A percentile compares a stretch with the other conserved stretches of the same genome.
These are phyloP conservation scores for Chrysopogon serrulatus DNA, from an alignment of 176 grass and related monocot genomes.

Conservation along the genomic window DNA sequence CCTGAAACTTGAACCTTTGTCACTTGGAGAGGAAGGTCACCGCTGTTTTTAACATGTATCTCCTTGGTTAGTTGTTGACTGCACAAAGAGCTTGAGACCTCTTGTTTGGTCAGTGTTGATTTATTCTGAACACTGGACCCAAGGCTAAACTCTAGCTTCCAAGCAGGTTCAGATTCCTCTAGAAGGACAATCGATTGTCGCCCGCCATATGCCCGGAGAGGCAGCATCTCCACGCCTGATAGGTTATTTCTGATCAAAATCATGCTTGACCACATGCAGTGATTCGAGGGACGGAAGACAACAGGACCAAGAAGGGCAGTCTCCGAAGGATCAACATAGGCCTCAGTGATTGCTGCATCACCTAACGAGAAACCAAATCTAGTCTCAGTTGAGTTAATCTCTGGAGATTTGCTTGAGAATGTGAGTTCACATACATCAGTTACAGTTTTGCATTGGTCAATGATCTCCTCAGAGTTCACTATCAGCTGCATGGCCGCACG, in stretches of 20 bases:
- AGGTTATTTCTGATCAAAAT: conserved; percentile 83
- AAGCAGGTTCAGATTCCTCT: conserved; percentile 72
- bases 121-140: conserved; percentile 39
- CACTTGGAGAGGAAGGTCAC: conserved; percentile 81
- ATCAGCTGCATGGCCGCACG: conserved; percentile 71
- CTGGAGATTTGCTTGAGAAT: conserved; percentile 70
- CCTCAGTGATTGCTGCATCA: conserved; percentile 61
- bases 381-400: conserved; percentile 64
- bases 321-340: conserved; percentile 50
- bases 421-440: conserved; percentile 60
- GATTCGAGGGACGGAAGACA: conserved; percentile 82
- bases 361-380: conserved; percentile 89
- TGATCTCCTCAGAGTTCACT: conserved; percentile 72
- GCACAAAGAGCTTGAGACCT: conserved; percentile 44
- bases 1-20: conserved; percentile 81
- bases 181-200: conserved; percentile 68
- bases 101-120: conserved; percentile 32
- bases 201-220: conserved; percentile 73
- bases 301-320: conserved; percentile 73
- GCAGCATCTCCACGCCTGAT: conserved; percentile 78
- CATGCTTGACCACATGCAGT: conserved; percentile 86
- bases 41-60: conserved; percentile 87
- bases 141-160: conserved; percentile 87
- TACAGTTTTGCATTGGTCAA: conserved; percentile 71
- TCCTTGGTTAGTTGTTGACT: conserved; percentile 65